Base-by-base conservation (phyloP, 2,329 filamentous ascomycete species). In the Talaromyces sp. region DNA sequence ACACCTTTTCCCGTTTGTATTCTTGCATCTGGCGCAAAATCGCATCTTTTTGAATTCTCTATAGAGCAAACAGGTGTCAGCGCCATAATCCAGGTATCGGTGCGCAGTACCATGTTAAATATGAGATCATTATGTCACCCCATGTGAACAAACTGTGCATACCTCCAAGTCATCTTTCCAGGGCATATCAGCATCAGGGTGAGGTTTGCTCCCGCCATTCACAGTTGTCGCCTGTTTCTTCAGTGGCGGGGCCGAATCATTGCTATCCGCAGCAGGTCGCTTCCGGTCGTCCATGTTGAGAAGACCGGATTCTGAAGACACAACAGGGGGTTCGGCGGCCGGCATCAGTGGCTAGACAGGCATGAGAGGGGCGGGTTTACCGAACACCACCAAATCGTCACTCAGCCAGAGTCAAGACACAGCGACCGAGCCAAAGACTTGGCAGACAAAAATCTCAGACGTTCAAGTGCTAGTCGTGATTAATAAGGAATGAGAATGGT, bases 271-370 rank as follows among this genome's bases (percentile, higher is more conserved):
- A 71, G 91, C 90, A 71, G 91, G 89, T 85, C 94, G 87, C 85
- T 99, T 99, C 85, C 94, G 91, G 82, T 97, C 94, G 84, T 99
- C 94, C 93, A 97, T 99, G 85, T 94, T 96, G 65, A 86, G 81
- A 78, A 90, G 82, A 83, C 86, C 86, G 75, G 82, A 76, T 80
- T 90, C 88, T 81, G 89, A 85, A 84, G 86, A 85, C 82, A 87
- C 82, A 76, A 87, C 82, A 77, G 86, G 83, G 73, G 82, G 82
- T 78, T 89, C 88, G 79, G 89, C 86, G 84, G 89, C 84, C 87
- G 87, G 87, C 90, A 95, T 95, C 83, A 91, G 89, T 87, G 82
- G 79, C 77, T 75, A 76, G 73, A 74, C 67, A 74, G 70, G 68
- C 70, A 68, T 72, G 68, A 65, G 62, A 61, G 51, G 56, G 48